Percentiles rank a stretch among this genome's conserved stretches.
These are phyloP conservation scores for Drechslerella dactyloides DNA, from an alignment of 2,329 filamentous ascomycete species.

Conservation along the genomic window DNA sequence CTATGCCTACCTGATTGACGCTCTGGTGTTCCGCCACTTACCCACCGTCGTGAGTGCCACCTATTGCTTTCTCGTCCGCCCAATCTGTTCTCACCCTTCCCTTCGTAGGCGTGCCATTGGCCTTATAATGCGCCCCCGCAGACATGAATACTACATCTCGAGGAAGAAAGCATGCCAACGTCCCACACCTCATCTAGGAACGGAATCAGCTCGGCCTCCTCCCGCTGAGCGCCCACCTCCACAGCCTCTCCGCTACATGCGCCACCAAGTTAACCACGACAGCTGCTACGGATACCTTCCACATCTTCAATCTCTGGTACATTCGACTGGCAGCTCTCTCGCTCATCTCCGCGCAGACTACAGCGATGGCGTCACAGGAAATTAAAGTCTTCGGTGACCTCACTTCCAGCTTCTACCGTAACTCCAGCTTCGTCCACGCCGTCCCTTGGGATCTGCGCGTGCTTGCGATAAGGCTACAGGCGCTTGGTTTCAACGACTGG, in stretches of 20 bases:
- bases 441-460: slow-evolving; percentile 88
- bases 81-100: slow-evolving; percentile 61
- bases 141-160: slow-evolving; percentile 10
- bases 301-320: slow-evolving; percentile 57
- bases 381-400: slow-evolving; percentile 69
- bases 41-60: slow-evolving; percentile 35
- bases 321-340: slow-evolving; percentile 68
- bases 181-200: slow-evolving; percentile 63
- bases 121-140: neutral
- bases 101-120: slow-evolving; percentile 8
- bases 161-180: slow-evolving; percentile 66
- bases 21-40: slow-evolving; percentile 39
- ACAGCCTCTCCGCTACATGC: slow-evolving; percentile 74
- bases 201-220: slow-evolving; percentile 73
- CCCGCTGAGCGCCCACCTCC: slow-evolving; percentile 76
- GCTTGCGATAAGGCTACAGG: slow-evolving; percentile 81
- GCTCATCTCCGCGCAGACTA: slow-evolving; percentile 52
- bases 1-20: slow-evolving; percentile 46
- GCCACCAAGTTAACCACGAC: slow-evolving; percentile 57
- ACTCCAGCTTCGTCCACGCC: slow-evolving; percentile 67
- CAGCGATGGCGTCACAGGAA: slow-evolving; percentile 66
- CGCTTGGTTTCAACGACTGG: slow-evolving; percentile 82
- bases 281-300: slow-evolving; percentile 58
- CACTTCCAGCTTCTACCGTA: slow-evolving; percentile 65
- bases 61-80: slow-evolving; percentile 54